Base-by-base conservation (phyloP, 192 early-diverging fungal genomes). In the Paraglomus occultum region DNA sequence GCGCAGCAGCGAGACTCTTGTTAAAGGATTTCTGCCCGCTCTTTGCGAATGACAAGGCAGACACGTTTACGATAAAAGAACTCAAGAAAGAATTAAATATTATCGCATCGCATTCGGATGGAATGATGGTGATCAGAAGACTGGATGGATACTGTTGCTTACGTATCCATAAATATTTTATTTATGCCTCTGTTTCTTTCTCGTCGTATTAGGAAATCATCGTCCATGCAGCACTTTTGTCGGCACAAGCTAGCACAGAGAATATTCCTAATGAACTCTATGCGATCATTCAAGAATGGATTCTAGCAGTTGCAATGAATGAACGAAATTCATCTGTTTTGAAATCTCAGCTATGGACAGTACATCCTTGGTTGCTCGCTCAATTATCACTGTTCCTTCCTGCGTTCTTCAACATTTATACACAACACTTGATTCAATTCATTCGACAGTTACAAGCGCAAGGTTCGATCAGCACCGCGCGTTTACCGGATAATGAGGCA, bases 311-410 rank as follows among this genome's bases (percentile, higher is more conserved):
- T 45, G n/a, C 5, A 64, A n/a, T 48, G 10, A 23, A 64, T 15
- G 62, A 47, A 22, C 17, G 18, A 8, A 18, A 48, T 11, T 11
- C 45, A 4, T 10, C 22, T 23, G 44, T 14, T 31, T 14, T 64
- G 8, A 47, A 64, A 48, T 18, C 42, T 17, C 6, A 49, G 44
- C 15, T 64, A 48, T 64, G 62, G 62, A 49, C 14, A 22, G 45
- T 64, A 48, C 62, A 64, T 46, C 62, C 62, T 31, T 64, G 62
- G 62, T 48, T 64, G 17, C 62, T 64, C 12, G 62, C 42, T 14
- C 20, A 64, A 48, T 22, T 64, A 48, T 64, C 62, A 48, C 31
- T 22, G 20, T 15, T 38, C 17, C 15, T 31, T 48, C 17, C 45
- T 22, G n/a, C 42, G 20, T 48, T 64, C 14, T 64, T 49, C 39